These are phyloP conservation scores for Zea luxurians DNA, from an alignment of 176 grass and related monocot genomes.

Conservation along the genomic window DNA sequence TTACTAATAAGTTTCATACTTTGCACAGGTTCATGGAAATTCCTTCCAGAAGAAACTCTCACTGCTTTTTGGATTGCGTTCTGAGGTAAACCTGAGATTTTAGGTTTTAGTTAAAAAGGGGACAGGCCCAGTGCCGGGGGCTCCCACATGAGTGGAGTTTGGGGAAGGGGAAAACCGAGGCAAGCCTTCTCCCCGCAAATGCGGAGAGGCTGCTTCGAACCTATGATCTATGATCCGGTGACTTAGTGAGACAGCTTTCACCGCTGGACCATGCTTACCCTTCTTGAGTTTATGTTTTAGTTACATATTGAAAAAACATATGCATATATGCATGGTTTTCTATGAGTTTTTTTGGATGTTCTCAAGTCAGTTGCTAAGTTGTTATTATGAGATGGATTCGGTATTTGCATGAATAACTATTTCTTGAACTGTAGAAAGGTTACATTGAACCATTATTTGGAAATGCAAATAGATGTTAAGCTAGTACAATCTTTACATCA, in stretches of 20 bases:
- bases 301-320: neutral
- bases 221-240: too few species aligned
- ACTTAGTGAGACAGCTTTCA: too few species aligned
- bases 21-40: slow-evolving; percentile 83
- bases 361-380: neutral
- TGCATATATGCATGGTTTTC: neutral
- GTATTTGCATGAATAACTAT: slow-evolving; percentile 19
- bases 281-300: neutral
- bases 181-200: too few species aligned
- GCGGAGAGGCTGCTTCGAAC: too few species aligned
- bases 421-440: neutral
- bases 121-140: too few species aligned
- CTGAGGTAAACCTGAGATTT: slow-evolving; percentile 60
- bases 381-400: neutral
- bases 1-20: slow-evolving; percentile 16
- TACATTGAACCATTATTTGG: neutral
- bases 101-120: neutral
- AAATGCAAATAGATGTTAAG: slow-evolving; percentile 30
- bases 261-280: too few species aligned
- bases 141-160: too few species aligned
- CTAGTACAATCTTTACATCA: slow-evolving; percentile 27
- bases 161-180: too few species aligned
- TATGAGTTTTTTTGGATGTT: neutral
- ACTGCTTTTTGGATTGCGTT: slow-evolving; percentile 80
- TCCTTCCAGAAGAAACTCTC: slow-evolving; percentile 94